These are phyloP conservation scores for Podila horticola DNA, from an alignment of 192 early-diverging fungal genomes.

Conservation along the genomic window DNA sequence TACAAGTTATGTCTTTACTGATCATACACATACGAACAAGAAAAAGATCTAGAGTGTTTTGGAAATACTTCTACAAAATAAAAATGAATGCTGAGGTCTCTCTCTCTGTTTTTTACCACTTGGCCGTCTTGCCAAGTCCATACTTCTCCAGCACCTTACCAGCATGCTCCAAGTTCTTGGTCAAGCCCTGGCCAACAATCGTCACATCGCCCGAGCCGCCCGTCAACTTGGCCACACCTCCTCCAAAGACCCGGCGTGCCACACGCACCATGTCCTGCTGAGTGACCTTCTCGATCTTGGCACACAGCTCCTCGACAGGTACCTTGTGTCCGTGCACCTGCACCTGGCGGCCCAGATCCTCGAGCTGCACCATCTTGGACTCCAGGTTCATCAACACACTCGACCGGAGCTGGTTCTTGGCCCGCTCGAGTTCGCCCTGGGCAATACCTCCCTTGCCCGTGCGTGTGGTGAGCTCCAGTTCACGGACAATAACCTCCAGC, in stretches of 20 bases:
- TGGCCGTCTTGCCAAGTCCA: conserved; percentile 58
- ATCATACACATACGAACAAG: too few relatives aligned
- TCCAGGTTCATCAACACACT: conserved; percentile 95
- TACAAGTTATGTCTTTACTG: too few relatives aligned
- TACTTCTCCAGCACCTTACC: conserved; percentile 60
- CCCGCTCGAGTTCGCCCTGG: conserved; percentile 76
- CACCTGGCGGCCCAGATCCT: conserved; percentile 92
- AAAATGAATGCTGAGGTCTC: neutral
- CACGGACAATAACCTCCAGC: conserved; percentile 84
- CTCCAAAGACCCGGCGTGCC: conserved; percentile 74
- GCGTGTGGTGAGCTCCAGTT: conserved; percentile 79
- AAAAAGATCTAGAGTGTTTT: neutral
- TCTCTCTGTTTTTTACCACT: conserved; percentile 22
- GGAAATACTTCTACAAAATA: neutral
- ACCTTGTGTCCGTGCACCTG: conserved; percentile 80
- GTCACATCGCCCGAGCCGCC: conserved; percentile 73
- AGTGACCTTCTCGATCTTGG: conserved; percentile 82
- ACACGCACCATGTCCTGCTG: conserved; percentile 81
- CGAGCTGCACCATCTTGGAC: conserved; percentile 90
- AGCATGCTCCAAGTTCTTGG: conserved; percentile 55
- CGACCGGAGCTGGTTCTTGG: conserved; percentile 96
- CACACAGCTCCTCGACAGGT: conserved; percentile 79
- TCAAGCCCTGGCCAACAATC: conserved; percentile 72
- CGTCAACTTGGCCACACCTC: conserved; percentile 62
- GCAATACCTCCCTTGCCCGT: conserved; percentile 54